These are phyloP conservation scores for Monocercomonoides exilis DNA, from an alignment of 78 protist species.

Conservation along the genomic window DNA sequence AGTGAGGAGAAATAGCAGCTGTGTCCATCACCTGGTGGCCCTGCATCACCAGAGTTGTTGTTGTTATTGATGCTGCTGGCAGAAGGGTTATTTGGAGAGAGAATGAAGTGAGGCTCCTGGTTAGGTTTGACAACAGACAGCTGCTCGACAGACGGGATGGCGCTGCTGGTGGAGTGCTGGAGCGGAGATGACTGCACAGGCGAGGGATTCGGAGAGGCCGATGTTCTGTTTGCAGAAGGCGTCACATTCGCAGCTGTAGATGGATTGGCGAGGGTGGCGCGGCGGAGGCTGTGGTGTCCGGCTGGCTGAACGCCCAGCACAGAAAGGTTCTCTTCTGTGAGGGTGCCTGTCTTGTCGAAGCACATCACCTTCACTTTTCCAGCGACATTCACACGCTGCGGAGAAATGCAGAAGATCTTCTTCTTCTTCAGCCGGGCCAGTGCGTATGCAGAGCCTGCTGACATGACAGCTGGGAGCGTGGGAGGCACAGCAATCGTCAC, in stretches of 20 bases:
- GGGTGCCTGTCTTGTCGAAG: constrained; percentile 87
- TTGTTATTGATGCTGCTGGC: no score
- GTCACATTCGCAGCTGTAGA: no score
- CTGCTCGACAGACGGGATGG: background rate
- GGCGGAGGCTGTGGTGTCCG: background rate
- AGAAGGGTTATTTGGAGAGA: no score
- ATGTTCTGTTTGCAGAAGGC: no score
- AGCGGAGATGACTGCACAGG: no score
- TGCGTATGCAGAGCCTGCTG: constrained; percentile 65
- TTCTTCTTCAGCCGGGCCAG: constrained; percentile 33
- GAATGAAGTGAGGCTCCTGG: background rate
- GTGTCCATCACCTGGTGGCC: background rate
- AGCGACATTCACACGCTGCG: constrained; percentile 50
- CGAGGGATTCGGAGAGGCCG: background rate
- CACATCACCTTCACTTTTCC: constrained; percentile 57
- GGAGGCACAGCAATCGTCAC: constrained; percentile 76
- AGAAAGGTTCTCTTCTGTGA: constrained; percentile 76
- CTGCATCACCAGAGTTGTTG: background rate
- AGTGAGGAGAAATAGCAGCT: background rate
- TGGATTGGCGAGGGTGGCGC: no score
- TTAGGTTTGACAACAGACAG: background rate
- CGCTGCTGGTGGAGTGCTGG: background rate
- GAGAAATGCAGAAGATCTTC: constrained; percentile 55
- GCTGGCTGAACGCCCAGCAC: constrained; percentile 35
- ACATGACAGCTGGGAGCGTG: constrained; percentile 66